These are phyloP conservation scores for Bacterosira constricta DNA, from an alignment of 108 stramenopile genomes.

Conservation along the genomic window DNA sequence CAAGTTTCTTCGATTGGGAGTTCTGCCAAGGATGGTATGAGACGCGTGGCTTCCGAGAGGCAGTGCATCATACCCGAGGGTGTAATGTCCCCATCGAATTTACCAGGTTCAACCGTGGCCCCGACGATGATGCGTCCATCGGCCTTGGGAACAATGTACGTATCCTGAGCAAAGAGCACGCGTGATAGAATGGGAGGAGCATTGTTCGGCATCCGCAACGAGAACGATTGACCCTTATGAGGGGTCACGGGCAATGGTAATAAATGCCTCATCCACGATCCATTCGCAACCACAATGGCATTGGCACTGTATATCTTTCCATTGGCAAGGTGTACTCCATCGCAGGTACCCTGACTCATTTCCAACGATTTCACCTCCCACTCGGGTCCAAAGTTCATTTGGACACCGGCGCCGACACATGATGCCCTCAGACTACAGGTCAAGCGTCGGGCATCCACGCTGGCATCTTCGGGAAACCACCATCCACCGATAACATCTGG, in stretches of 20 bases:
- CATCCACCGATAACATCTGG: slow-evolving; percentile 88
- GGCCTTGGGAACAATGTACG: slow-evolving; percentile 94
- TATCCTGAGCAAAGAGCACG: slow-evolving; percentile 90
- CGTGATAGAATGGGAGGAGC: slow-evolving; percentile 66
- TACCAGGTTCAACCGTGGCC: slow-evolving; percentile 91
- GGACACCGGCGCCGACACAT: slow-evolving; percentile 83
- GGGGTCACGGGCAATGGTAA: slow-evolving; percentile 90
- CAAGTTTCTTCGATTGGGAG: slow-evolving; percentile 90
- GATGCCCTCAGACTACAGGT: slow-evolving; percentile 71
- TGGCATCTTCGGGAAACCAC: slow-evolving; percentile 96
- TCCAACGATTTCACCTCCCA: slow-evolving; percentile 70
- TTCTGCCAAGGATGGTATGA: slow-evolving; percentile 79
- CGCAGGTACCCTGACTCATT: slow-evolving; percentile 52
- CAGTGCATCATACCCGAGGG: slow-evolving; percentile 84
- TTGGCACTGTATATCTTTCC: slow-evolving; percentile 64
- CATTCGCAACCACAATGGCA: slow-evolving; percentile 80
- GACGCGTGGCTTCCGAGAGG: slow-evolving; percentile 62
- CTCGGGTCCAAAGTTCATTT: slow-evolving; percentile 67
- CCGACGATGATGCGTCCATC: slow-evolving; percentile 91
- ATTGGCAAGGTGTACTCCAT: slow-evolving; percentile 56
- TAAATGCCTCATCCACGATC: slow-evolving; percentile 93
- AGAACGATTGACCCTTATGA: slow-evolving; percentile 92
- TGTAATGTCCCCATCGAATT: slow-evolving; percentile 74
- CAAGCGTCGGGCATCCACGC: slow-evolving; percentile 87
- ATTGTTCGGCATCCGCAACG: slow-evolving; percentile 74